A percentile compares a stretch with the other conserved stretches of the same genome.
These are phyloP conservation scores for Orbilia javanica DNA, from an alignment of 2,329 filamentous ascomycete species.

Conservation along the genomic window DNA sequence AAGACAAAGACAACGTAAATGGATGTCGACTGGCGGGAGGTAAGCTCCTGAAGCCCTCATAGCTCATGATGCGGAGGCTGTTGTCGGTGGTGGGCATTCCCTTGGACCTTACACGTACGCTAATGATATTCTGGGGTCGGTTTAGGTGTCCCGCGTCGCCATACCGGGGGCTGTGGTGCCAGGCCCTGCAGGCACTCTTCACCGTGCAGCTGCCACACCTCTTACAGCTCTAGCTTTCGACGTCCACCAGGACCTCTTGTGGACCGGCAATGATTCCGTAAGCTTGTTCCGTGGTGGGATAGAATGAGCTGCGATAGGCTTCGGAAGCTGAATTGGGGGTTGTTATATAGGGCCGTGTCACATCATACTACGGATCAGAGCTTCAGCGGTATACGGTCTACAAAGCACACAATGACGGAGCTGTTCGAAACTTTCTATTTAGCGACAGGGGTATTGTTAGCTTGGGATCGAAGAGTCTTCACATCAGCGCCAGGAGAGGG, in stretches of 20 bases:
- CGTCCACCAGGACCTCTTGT: conserved; percentile 86
- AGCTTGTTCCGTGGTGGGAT: background rate
- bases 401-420: conserved; percentile 80
- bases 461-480: conserved; percentile 84
- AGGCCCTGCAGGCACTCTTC: conserved; percentile 78
- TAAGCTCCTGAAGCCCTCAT: conserved; percentile 63
- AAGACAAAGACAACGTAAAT: conserved; percentile 66
- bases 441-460: conserved; percentile 90
- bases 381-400: conserved; percentile 92
- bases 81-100: background rate
- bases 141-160: conserved; percentile 82
- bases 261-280: conserved; percentile 92
- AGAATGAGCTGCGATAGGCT: background rate
- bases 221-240: conserved; percentile 90
- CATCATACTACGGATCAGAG: conserved; percentile 87
- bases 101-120: background rate
- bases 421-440: conserved; percentile 89
- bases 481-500: conserved; percentile 87
- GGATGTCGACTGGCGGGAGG: conserved; percentile 79
- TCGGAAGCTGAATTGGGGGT: conserved; percentile 1
- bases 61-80: background rate
- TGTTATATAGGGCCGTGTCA: conserved; percentile 79
- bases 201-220: conserved; percentile 77
- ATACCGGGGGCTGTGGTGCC: conserved; percentile 76
- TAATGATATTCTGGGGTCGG: conserved; percentile 23